These are phyloP conservation scores for Lycium ferocissimum DNA, from an alignment of 257 asterid genomes.

Conservation along the genomic window DNA sequence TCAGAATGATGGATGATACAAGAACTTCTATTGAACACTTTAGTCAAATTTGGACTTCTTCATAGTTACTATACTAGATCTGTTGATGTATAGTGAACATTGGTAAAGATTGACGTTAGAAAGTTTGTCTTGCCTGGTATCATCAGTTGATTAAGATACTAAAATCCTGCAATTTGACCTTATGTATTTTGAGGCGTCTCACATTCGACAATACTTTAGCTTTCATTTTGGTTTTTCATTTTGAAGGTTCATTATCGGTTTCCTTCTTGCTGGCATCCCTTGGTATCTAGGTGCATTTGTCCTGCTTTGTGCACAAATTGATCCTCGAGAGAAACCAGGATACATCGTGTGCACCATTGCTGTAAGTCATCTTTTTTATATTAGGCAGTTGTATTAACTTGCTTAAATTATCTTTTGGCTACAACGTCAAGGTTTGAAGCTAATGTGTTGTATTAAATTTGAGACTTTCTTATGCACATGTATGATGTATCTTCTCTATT, in stretches of 20 bases:
- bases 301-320: slow-evolving; percentile 59
- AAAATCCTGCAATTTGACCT: not conserved
- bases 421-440: not conserved
- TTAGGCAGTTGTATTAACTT: not conserved
- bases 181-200: not conserved
- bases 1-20: not conserved
- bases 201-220: not conserved
- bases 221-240: not conserved
- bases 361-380: slow-evolving; percentile 49
- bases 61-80: not conserved
- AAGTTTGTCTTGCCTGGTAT: not conserved
- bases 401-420: not conserved
- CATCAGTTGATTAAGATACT: not conserved
- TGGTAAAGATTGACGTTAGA: not conserved
- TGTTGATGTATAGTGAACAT: not conserved
- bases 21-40: not conserved
- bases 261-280: slow-evolving; percentile 70
- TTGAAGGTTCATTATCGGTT: slow-evolving; percentile 73
- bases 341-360: slow-evolving; percentile 61
- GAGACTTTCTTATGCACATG: too few species aligned
- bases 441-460: not conserved
- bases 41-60: not conserved
- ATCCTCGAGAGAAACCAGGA: slow-evolving; percentile 80
- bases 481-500: too few species aligned
- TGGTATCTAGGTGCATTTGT: slow-evolving; percentile 68